Conservation (phyloP, 192 early-diverging fungal genomes). For the Mortierella claussenii region DNA sequence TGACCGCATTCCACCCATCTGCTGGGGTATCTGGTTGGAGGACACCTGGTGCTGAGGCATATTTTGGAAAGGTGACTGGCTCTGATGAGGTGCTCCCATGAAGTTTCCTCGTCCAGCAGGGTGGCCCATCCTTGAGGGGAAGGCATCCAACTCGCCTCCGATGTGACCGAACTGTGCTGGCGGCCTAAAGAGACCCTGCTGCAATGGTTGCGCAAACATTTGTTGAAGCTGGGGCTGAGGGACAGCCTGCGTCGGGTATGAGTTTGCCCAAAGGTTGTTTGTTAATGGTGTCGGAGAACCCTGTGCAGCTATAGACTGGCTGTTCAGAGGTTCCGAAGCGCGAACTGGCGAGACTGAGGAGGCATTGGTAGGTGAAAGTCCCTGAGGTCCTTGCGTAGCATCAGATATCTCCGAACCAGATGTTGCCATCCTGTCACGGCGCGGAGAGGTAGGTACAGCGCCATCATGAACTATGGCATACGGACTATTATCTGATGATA, state of each 20-base stretch:
- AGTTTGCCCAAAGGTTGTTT: slow-evolving; percentile 18
- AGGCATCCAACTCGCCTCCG: slow-evolving; percentile 16
- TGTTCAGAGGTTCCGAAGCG: background rate
- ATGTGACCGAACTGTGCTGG: slow-evolving; percentile 33
- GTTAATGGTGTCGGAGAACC: slow-evolving; percentile 4
- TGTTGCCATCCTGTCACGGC: background rate
- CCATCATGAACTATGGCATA: background rate
- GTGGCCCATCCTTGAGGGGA: slow-evolving; percentile 13
- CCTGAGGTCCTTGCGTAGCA: background rate
- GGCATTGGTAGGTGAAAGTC: slow-evolving; percentile 8
- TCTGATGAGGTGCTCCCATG: slow-evolving; percentile 18
- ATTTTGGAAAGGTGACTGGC: slow-evolving; percentile 4
- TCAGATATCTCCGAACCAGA: background rate
- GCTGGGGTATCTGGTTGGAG: slow-evolving; percentile 14
- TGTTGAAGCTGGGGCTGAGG: slow-evolving; percentile 25
- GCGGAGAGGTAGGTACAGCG: background rate
- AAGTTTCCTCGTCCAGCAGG: slow-evolving; percentile 19
- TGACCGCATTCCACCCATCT: slow-evolving; percentile 27
- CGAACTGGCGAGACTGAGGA: slow-evolving; percentile 7
- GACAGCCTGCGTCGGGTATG: slow-evolving; percentile 22
- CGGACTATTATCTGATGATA: slow-evolving; percentile 1
- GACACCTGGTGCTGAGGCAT: slow-evolving; percentile 21
- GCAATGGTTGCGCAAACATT: slow-evolving; percentile 21
- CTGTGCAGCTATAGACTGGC: slow-evolving; percentile 3
- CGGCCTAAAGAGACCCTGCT: slow-evolving; percentile 29